These are phyloP conservation scores for Discostella stelligeroides DNA, from an alignment of 108 stramenopile genomes.

Conservation along the genomic window DNA sequence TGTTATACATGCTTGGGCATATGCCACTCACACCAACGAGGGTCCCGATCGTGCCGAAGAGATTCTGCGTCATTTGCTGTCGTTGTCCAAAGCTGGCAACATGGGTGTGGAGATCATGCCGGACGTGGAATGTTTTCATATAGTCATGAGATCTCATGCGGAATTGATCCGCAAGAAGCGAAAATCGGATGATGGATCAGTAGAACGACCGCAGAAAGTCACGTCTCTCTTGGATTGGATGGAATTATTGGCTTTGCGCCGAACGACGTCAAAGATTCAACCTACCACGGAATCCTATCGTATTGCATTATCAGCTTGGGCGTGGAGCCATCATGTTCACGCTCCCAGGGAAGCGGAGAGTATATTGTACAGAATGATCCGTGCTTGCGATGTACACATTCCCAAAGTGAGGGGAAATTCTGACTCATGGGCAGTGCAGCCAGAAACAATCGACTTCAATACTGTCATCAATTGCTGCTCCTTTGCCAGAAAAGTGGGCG, in stretches of 20 bases:
- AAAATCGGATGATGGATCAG: conserved; percentile 11
- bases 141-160: conserved; percentile 48
- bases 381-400: conserved; percentile 21
- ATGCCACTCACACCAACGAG: conserved; percentile 25
- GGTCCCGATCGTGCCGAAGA: conserved; percentile 44
- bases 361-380: conserved; percentile 40
- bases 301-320: conserved; percentile 43
- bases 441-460: conserved; percentile 46
- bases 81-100: conserved; percentile 43
- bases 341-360: conserved; percentile 39
- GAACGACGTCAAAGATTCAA: conserved; percentile 27
- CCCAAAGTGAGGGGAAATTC: neutral
- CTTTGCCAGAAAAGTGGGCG: conserved; percentile 38
- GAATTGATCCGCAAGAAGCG: conserved; percentile 31
- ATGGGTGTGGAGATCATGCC: conserved; percentile 34
- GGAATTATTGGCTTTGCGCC: conserved; percentile 37
- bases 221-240: conserved; percentile 43
- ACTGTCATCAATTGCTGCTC: conserved; percentile 48
- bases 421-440: conserved; percentile 11
- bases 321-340: conserved; percentile 46
- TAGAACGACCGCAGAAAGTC: conserved; percentile 31
- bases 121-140: conserved; percentile 45
- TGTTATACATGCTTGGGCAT: conserved; percentile 35
- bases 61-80: conserved; percentile 45
- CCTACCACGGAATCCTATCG: conserved; percentile 39